Percentiles rank a stretch among this genome's conserved stretches.
phyloP scores from a whole-genome alignment of 2,329 filamentous ascomycete species.

The Colletotrichum sp. region DNA sequence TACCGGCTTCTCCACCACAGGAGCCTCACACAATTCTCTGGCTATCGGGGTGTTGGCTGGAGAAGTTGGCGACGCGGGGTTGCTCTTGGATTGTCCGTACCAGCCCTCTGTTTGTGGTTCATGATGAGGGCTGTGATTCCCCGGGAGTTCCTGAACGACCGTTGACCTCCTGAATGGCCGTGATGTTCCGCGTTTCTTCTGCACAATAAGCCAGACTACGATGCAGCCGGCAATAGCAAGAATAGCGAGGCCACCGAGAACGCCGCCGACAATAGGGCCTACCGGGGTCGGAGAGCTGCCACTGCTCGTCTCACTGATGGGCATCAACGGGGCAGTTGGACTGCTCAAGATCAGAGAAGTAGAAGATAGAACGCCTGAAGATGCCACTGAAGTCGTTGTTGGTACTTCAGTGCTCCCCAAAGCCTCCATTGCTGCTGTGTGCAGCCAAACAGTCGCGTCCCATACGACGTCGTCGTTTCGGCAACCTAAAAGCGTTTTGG shows the following conservation, averaged over 20 bases:
- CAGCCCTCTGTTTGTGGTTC: not conserved
- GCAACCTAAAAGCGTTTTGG: slow-evolving; percentile 2
- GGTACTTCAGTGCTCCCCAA: not conserved
- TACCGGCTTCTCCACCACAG: not conserved
- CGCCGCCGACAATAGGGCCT: slow-evolving; percentile 4
- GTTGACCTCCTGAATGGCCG: not conserved
- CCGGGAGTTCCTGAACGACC: not conserved
- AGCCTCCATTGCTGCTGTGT: not conserved
- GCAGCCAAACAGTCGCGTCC: not conserved
- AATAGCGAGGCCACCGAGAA: not conserved
- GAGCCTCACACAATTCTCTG: not conserved
- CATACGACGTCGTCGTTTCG: not conserved
- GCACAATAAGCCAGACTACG: not conserved
- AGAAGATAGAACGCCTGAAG: not conserved
- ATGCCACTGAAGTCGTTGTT: not conserved
- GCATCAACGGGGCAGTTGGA: not conserved
- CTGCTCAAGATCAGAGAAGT: not conserved
- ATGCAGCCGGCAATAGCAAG: not conserved
- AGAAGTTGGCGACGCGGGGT: not conserved
- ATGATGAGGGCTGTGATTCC: not conserved
- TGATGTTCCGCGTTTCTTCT: not conserved
- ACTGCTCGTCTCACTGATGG: not conserved
- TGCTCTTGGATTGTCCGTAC: not conserved
- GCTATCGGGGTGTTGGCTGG: not conserved
- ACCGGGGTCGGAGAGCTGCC: not conserved